Base-by-base conservation (phyloP, 2,329 filamentous ascomycete genomes). In the Cephalotrichum gorgonifer region DNA sequence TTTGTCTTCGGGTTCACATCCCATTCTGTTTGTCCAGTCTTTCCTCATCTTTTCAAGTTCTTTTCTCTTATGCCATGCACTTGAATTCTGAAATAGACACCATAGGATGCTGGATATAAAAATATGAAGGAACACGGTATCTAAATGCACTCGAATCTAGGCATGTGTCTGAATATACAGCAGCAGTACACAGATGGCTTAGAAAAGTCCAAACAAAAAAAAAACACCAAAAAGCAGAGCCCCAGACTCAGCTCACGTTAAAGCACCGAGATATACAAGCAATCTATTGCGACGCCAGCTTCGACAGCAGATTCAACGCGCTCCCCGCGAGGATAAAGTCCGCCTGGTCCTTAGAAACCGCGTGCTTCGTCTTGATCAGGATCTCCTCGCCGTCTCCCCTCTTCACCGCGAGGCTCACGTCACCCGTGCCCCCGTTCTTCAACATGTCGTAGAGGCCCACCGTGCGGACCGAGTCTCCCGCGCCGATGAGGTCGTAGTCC, bases 301-400 rank as follows among this genome's bases (percentile, higher is more conserved):
- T 84, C 43, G 89, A 86, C 58, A 98, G 68, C 65, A 97, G 63
- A 68, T 98, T 98, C 69, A 98, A 67, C 39, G 93, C 93, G 65
- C 88, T 95, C 3, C 93, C 93, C 0, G 93, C 93, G 46, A 98
- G 73, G 55, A 98, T 88, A 62, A 97, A 98, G 1, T 78, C 82
- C 53, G 87, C 87, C 74, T 98, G 93, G 64, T 96, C 93, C 69
- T 84, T 78, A 62, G 82, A 94, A 53, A 98, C 75, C 12, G 87
- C 88, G 64, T 96, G 91, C 69, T 82, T 87, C n/a, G 89, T 89
- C 44, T 80, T 78, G 51, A 98, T 77, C 35, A 77, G 63, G 44
- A 86, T 65, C 64, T 80, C 78, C 62, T 85, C 79, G 8, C 86
- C 86, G 27, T 66, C 69, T 54, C 62, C 61, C 58, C 71, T 72